Percentiles rank a stretch among this genome's conserved stretches.
phyloP scores from a whole-genome alignment of 371 early-diverging fungal genomes.

The Batrachochytrium dendrobatidis region DNA sequence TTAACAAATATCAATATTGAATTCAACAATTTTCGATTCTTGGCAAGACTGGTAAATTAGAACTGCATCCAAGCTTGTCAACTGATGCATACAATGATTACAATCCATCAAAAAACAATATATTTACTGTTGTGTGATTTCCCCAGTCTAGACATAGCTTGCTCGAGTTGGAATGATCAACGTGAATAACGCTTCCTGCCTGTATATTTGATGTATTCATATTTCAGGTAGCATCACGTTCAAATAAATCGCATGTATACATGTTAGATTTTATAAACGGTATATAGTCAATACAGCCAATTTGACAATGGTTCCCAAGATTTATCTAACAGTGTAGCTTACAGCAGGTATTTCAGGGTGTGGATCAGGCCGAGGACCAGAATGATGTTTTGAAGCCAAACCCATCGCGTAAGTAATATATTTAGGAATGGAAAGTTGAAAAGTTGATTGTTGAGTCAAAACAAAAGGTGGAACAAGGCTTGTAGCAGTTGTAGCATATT shows the following conservation, averaged over 20 bases:
- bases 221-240: constrained; percentile 5
- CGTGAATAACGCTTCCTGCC: constrained; percentile 9
- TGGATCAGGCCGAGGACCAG: constrained; percentile 20
- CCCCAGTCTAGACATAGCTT: not conserved
- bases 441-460: no score
- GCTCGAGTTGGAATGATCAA: not conserved
- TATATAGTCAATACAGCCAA: not conserved
- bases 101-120: not conserved
- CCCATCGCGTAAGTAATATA: no score
- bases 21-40: not conserved
- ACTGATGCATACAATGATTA: not conserved
- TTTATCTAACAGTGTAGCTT: not conserved
- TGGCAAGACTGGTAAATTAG: not conserved
- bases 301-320: not conserved
- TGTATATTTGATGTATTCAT: not conserved
- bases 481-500: no score
- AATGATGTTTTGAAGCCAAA: constrained; percentile 10
- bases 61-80: no score
- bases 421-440: no score
- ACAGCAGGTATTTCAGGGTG: constrained; percentile 26
- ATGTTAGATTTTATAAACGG: not conserved
- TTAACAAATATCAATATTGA: not conserved
- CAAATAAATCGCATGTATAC: not conserved
- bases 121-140: not conserved
- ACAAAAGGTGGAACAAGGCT: no score